A percentile compares a stretch with the other conserved stretches of the same genome.
phyloP scores from a whole-genome alignment of 202 grass and related monocot species.

The Panicum virgatum region DNA sequence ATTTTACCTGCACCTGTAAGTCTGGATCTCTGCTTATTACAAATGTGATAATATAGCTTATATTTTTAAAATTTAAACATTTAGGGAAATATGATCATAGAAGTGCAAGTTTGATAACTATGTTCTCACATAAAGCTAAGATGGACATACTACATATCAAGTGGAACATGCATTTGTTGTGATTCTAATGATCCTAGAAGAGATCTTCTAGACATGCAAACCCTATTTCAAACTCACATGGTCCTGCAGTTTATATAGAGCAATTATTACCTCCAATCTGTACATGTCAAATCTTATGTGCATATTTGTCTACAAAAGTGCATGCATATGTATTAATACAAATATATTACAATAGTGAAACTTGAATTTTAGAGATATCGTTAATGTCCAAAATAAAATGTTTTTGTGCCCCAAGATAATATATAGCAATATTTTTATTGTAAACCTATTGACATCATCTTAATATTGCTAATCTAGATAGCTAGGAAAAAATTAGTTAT shows the following conservation, averaged over 20 bases:
- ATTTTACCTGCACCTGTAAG: slow-evolving; percentile 62
- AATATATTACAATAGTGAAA: not conserved
- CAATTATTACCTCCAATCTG: not conserved
- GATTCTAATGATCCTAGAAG: not conserved
- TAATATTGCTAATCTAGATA: not conserved
- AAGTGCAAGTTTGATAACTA: not conserved
- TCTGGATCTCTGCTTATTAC: not conserved
- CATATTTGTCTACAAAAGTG: not conserved
- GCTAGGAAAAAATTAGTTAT: not conserved
- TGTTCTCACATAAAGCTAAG: not conserved
- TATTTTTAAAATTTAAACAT: not conserved
- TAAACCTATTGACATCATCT: not conserved
- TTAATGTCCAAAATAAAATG: not conserved
- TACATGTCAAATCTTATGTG: not conserved
- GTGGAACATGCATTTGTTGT: not conserved
- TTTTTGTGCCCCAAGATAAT: not conserved
- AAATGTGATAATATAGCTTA: not conserved
- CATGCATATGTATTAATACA: not conserved
- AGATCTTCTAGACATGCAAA: not conserved
- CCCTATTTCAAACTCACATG: not conserved
- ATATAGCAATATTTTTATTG: not conserved
- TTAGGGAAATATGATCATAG: not conserved
- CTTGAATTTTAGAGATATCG: not conserved
- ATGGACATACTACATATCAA: not conserved
- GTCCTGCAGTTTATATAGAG: not conserved